phyloP scores from a whole-genome alignment of 352 stramenopile genomes.

The Globisporangium nunn region DNA sequence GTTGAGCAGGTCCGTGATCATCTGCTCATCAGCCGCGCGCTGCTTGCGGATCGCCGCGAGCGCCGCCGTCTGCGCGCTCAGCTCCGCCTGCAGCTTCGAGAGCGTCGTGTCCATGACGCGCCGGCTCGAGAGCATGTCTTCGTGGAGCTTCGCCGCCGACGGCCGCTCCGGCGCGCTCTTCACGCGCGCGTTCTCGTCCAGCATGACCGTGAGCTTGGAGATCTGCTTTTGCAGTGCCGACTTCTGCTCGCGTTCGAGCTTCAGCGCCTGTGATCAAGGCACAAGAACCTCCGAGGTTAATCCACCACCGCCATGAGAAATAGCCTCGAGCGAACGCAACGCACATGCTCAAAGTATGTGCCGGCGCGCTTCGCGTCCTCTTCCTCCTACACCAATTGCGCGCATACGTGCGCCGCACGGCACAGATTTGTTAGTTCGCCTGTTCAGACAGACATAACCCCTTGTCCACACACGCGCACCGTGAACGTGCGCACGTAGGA shows the following conservation, averaged over 20 bases:
- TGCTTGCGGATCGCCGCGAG: slow-evolving; percentile 66
- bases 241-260: slow-evolving; percentile 77
- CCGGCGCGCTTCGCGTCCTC: slow-evolving; percentile 81
- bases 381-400: slow-evolving; percentile 33
- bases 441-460: neutral
- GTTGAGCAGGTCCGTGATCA: slow-evolving; percentile 80
- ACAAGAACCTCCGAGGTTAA: neutral
- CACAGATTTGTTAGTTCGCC: neutral
- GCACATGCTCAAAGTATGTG: slow-evolving; percentile 80
- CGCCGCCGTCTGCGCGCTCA: slow-evolving; percentile 44
- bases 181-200: slow-evolving; percentile 33
- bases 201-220: slow-evolving; percentile 69
- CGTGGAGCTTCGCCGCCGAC: slow-evolving; percentile 48
- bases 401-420: too few relatives aligned
- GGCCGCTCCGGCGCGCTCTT: slow-evolving; percentile 31
- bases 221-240: slow-evolving; percentile 64
- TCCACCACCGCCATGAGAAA: neutral
- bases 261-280: slow-evolving; percentile 34
- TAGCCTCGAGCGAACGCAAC: neutral
- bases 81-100: slow-evolving; percentile 58
- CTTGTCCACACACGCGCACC: neutral
- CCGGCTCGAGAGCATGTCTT: slow-evolving; percentile 82
- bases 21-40: slow-evolving; percentile 64
- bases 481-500: slow-evolving; percentile 78
- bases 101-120: slow-evolving; percentile 82